A percentile compares a stretch with the other conserved stretches of the same genome.
phyloP scores from a whole-genome alignment of 352 stramenopile species.

The Pythium biforme region DNA sequence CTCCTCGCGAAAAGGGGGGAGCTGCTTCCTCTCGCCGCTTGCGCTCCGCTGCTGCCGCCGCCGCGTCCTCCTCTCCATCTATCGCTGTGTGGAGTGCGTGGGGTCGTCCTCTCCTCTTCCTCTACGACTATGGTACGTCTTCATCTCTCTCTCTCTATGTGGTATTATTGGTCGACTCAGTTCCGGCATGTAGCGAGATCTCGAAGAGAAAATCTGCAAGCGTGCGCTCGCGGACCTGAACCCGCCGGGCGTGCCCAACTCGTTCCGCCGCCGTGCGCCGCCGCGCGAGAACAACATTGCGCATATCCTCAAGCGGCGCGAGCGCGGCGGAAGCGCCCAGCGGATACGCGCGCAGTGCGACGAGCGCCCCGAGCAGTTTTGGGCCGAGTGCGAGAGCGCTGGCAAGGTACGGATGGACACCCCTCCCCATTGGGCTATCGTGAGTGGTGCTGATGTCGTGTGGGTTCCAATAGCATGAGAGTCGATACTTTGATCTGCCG shows the following conservation, averaged over 20 bases:
- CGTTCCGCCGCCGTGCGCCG: slow-evolving; percentile 58
- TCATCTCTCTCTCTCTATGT: not conserved
- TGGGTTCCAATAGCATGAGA: slow-evolving; percentile 54
- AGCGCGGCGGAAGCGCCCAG: slow-evolving; percentile 34
- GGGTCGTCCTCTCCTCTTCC: too few species aligned
- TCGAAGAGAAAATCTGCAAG: slow-evolving; percentile 73
- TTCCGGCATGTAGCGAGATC: slow-evolving; percentile 17
- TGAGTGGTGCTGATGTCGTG: not conserved
- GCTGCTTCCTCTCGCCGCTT: not conserved
- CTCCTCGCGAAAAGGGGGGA: not conserved
- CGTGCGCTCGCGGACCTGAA: slow-evolving; percentile 67
- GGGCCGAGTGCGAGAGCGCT: slow-evolving; percentile 75
- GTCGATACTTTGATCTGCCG: slow-evolving; percentile 81
- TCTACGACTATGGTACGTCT: not conserved
- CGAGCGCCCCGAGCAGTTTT: slow-evolving; percentile 65
- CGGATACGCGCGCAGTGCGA: slow-evolving; percentile 49
- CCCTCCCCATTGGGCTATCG: too few species aligned
- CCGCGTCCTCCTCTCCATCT: not conserved
- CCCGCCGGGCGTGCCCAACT: slow-evolving; percentile 70
- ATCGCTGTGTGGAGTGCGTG: not conserved
- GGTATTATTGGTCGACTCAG: not conserved
- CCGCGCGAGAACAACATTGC: slow-evolving; percentile 63
- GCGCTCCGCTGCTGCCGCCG: too few species aligned
- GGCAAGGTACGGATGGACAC: slow-evolving; percentile 46
- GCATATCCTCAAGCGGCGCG: slow-evolving; percentile 54